Evolutionary conservation across 2,329 filamentous ascomycete genomes (phyloP), one percentile per base, ranked within the genome.

Genomic region (Ophiostoma ulmi): DNA sequence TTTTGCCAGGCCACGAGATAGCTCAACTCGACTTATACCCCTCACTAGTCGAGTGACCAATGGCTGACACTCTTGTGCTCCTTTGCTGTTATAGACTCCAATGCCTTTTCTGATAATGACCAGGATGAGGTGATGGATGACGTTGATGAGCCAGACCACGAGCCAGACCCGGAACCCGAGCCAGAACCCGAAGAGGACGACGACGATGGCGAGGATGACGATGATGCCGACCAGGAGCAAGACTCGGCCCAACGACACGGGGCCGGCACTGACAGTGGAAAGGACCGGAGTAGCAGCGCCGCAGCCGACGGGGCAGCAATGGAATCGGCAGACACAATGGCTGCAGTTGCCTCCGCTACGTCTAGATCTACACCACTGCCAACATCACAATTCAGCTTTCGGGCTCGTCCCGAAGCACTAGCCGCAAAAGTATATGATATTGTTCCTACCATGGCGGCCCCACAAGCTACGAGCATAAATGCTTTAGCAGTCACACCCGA

Each of bases 391-490:
- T 67, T 78, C 75, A 88, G 86, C 67, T 90, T 90, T 0, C 84
- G 82, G 68, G 85, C 93, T n/a, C 88, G 91, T 0, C 85, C 89
- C 13, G 93, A 97, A 77, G 91, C 89, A n/a, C 82, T 97, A 68
- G 90, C 86, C 1, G 94, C 95, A 17, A 83, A 85, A 58, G 87
- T 91, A 1, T 99, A 98, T 82, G 95, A 99, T 78, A 97, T 99
- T 72, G 91, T 97, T 0, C 95, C 95, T 1, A 98, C 95, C 31
- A 98, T 98, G 81, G 95, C 95, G 1, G 95, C 95, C 3, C 95
- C 95, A 0, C 94, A 97, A 79, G 91, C 93, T 73, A 99, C 95
- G 3, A 97, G 93, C 69, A 92, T 99, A 80, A 99, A 99, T 78
- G 90, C 93, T 11, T 87, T 99, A 72, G 89, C 93, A 35, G 90